Percentiles rank a stretch among this genome's conserved stretches.
These are phyloP conservation scores for Colletotrichum sp. DNA, from an alignment of 2,329 filamentous ascomycete genomes.

Conservation along the genomic window DNA sequence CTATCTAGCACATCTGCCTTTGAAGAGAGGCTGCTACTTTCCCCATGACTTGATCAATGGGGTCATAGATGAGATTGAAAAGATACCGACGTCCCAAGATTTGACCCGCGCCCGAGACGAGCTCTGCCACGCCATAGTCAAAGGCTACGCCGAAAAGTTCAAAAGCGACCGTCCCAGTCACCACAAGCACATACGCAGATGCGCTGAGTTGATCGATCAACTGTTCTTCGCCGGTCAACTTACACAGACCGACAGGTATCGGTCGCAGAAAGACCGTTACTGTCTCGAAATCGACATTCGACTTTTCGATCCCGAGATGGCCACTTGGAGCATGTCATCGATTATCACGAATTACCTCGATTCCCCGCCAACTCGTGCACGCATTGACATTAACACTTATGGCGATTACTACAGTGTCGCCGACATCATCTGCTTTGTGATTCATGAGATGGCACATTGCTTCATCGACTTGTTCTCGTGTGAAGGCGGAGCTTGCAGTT, in stretches of 20 bases:
- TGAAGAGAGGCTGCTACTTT: neutral
- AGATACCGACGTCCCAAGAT: neutral
- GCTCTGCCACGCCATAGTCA: neutral
- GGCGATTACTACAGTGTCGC: neutral
- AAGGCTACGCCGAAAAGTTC: neutral
- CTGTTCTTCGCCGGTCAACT: neutral
- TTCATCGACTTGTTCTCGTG: neutral
- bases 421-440: neutral
- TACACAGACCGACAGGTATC: neutral
- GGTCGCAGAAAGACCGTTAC: neutral
- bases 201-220: neutral
- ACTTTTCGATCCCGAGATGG: neutral
- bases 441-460: neutral
- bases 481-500: neutral
- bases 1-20: neutral
- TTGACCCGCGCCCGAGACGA: neutral
- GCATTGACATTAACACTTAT: neutral
- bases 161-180: neutral
- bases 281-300: neutral
- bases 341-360: neutral
- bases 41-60: neutral
- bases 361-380: neutral
- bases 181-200: neutral
- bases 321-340: neutral
- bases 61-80: neutral